phyloP scores from a whole-genome alignment of 768 basidiomycete genomes.

The Gloeophyllum trabeum region DNA sequence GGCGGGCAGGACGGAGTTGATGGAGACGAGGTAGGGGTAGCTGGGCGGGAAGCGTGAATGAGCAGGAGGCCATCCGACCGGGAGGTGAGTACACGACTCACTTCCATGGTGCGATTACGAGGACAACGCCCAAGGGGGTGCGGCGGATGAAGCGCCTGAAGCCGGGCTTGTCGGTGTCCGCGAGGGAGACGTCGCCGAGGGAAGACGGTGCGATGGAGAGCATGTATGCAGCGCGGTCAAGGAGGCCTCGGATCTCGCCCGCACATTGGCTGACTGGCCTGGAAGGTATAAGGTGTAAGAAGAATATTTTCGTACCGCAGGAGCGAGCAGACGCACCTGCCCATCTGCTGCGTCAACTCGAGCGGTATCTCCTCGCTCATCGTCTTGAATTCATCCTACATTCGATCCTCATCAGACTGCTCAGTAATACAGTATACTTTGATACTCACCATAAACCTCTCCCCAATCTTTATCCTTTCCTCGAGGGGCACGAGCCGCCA shows the following conservation, averaged over 20 bases:
- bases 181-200: slow-evolving; percentile 64
- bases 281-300: background rate
- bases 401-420: background rate
- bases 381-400: slow-evolving; percentile 38
- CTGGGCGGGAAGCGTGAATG: slow-evolving; percentile 31
- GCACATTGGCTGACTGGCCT: slow-evolving; percentile 73
- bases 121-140: slow-evolving; percentile 75
- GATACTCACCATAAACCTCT: slow-evolving; percentile 58
- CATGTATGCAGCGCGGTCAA: slow-evolving; percentile 79
- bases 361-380: slow-evolving; percentile 49
- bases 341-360: slow-evolving; percentile 87
- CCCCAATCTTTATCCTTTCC: slow-evolving; percentile 60
- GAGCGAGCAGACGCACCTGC: slow-evolving; percentile 42
- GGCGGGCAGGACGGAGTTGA: slow-evolving; percentile 90
- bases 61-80: too few relatives aligned
- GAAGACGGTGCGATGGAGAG: slow-evolving; percentile 68
- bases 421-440: slow-evolving; percentile 9
- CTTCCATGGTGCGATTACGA: slow-evolving; percentile 92
- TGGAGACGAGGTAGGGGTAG: slow-evolving; percentile 80
- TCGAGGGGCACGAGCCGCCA: slow-evolving; percentile 55
- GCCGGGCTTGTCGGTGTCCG: slow-evolving; percentile 72
- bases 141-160: slow-evolving; percentile 79
- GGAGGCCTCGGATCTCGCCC: slow-evolving; percentile 72
- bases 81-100: slow-evolving; percentile 24
- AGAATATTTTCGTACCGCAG: background rate